Base-by-base conservation (phyloP, 495 filamentous ascomycete species). In the Talaromyces thailandensis region DNA sequence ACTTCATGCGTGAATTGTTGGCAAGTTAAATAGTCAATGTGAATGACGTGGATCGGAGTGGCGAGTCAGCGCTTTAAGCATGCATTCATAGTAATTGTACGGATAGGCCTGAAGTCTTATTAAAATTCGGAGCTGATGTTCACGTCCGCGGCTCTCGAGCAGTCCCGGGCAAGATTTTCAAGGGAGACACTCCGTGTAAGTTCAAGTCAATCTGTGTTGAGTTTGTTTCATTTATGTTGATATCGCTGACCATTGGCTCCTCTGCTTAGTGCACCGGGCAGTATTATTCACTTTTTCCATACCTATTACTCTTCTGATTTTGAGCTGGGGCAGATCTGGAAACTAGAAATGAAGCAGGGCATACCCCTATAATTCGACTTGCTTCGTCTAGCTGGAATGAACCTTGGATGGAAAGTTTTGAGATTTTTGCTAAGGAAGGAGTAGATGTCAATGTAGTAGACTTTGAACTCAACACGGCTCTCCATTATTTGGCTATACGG, bases 361-460 rank as follows among this genome's bases (percentile, higher is more conserved):
- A 58, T 9, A 40, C 56, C 56, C 56, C 56, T 0, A 43, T 58
- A 21, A 43, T 58, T 40, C 56, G 56, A 24, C 16, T 58, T 40
- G 56, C 56, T 4, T 24, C 45, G 32, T 58, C 56, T 58, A 12
- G 56, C 6, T 2, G 18, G 56, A 58, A 58, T 40, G 16, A 58
- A 45, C 56, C 56, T 58, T 32, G 32, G 1, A 43, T 9, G 1
- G 56, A 58, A 43, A 18, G 43, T 43, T 58, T 58, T 14, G 32
- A 58, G 28, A 16, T 58, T 58, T 7, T 58, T 58, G n/a, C 45
- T 1, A 45, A 45, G 56, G 11, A 12, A 58, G 56, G 56, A 43
- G 56, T 58, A 58, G 56, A 58, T 58, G 56, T 58, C 16, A 58
- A 58, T 58, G 56, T 32, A 14, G 56, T 35, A 18, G 56, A 58